Conservation (phyloP, 2,329 filamentous ascomycete genomes). For the Verticillium isaacii region DNA sequence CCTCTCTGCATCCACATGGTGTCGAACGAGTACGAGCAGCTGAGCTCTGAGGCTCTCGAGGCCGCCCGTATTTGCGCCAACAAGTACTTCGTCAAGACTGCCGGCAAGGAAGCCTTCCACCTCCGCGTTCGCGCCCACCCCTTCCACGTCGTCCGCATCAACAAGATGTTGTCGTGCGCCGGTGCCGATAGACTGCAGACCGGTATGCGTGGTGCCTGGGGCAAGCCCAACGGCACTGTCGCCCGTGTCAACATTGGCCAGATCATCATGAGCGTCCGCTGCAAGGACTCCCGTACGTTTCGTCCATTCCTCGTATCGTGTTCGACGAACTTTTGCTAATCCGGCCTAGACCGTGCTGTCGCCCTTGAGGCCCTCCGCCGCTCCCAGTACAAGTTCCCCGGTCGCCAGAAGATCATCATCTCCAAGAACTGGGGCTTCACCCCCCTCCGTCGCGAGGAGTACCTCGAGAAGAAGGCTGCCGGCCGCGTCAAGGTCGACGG, state of each 20-base stretch:
- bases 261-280: conserved; percentile 96
- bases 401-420: conserved; percentile 99
- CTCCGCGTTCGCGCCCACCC: conserved; percentile 85
- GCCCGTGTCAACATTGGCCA: conserved; percentile 99
- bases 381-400: conserved; percentile 99
- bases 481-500: conserved; percentile 95
- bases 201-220: conserved; percentile 99
- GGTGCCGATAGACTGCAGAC: conserved; percentile 99
- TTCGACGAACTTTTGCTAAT: neutral
- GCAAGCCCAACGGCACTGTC: conserved; percentile 98
- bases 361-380: conserved; percentile 98
- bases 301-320: conserved; percentile 25
- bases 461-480: conserved; percentile 89
- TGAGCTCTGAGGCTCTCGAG: conserved; percentile 99
- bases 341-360: conserved; percentile 68
- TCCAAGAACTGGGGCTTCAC: conserved; percentile 99
- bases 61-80: conserved; percentile 99
- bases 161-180: conserved; percentile 99
- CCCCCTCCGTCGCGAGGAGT: conserved; percentile 94
- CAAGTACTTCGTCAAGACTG: conserved; percentile 81
- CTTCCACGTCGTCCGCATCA: conserved; percentile 99
- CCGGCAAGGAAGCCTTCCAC: conserved; percentile 71
- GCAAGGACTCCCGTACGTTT: conserved; percentile 82
- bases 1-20: conserved; percentile 98
- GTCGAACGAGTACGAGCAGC: conserved; percentile 99